Evolutionary conservation across 495 filamentous ascomycete genomes (phyloP), one percentile per base, ranked within the genome.

Genomic region (Penicillium macrosclerotiorum): DNA sequence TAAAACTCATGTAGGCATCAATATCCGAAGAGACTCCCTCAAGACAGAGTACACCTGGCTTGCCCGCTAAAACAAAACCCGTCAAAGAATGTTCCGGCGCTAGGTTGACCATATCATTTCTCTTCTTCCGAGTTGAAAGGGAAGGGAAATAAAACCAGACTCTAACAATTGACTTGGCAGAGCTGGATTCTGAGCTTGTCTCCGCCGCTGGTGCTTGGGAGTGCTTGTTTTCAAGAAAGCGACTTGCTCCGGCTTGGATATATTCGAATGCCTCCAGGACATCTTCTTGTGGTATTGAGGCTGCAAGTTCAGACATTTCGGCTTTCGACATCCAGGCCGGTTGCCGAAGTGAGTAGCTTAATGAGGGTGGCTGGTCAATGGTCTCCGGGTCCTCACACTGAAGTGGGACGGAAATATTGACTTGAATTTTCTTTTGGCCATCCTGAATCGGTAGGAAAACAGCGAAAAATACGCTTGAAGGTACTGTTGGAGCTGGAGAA

Each of bases 141-240:
- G 68, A 71, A 1, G 68, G 68, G 35, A 71, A 68, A 48, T 71
- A 71, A 30, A 71, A 71, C 68, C 68, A 71, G 8, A 68, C 68
- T 31, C 68, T 39, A 1, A 69, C 66, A 12, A 63, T 48, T 7
- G 64, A 59, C 0, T 37, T 49, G 5, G 18, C 25, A 4, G 37
- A 37, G 11, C 17, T 33, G 3, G 9, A 13, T 4, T 32, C 13
- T 18, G 42, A 8, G 0, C 24, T 18, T 3, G 44, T 19, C 4
- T 53, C 24, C 13, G 35, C 34, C 8, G 50, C 26, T n/a, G 23
- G 29, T 4, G 37, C 22, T 17, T 44, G 32, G 0, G 5, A 37
- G 23, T 60, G 51, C 48, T 59, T 61, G 0, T 33, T 46, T 54
- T 59, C 59, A 16, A 69, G 51, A 27, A 69, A 63, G 4, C 37